A percentile compares a stretch with the other conserved stretches of the same genome.
Conservation (phyloP, 371 early-diverging fungal species). For the Agmasoma carcini region DNA sequence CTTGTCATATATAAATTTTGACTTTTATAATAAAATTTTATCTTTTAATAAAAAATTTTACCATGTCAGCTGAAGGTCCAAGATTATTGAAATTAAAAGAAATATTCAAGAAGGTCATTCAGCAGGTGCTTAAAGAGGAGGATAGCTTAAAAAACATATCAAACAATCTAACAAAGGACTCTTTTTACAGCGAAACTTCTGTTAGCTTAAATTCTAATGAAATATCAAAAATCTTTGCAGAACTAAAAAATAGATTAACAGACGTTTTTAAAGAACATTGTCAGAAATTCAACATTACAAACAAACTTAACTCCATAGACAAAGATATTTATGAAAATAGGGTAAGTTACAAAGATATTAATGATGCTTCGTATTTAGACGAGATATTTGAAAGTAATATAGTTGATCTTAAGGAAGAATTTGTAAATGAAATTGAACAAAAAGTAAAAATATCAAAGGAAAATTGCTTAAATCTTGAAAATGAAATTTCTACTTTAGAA, state of each 20-base stretch:
- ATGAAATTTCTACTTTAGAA: not conserved
- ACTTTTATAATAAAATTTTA: not conserved
- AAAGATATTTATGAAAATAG: slow-evolving; percentile 14
- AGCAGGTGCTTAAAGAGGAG: slow-evolving; percentile 19
- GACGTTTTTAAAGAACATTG: slow-evolving; percentile 22
- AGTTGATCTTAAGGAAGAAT: slow-evolving; percentile 14
- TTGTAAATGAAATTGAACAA: slow-evolving; percentile 16
- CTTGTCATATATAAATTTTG: not conserved
- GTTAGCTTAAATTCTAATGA: not conserved
- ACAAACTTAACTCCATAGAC: slow-evolving; percentile 25
- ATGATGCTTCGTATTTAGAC: slow-evolving; percentile 22
- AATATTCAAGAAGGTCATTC: slow-evolving; percentile 36
- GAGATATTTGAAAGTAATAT: slow-evolving; percentile 38
- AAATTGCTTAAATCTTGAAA: not conserved
- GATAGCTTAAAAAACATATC: not conserved
- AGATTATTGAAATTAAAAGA: slow-evolving; percentile 22
- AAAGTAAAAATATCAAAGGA: not conserved
- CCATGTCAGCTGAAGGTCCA: not conserved
- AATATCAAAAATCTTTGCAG: not conserved
- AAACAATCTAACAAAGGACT: not conserved
- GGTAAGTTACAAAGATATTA: slow-evolving; percentile 11
- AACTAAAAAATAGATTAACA: slow-evolving; percentile 11
- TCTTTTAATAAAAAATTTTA: not conserved
- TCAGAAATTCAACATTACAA: slow-evolving; percentile 6
- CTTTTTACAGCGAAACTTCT: not conserved